Conservation (phyloP, 116 monocot species). For the Zostera marina region DNA sequence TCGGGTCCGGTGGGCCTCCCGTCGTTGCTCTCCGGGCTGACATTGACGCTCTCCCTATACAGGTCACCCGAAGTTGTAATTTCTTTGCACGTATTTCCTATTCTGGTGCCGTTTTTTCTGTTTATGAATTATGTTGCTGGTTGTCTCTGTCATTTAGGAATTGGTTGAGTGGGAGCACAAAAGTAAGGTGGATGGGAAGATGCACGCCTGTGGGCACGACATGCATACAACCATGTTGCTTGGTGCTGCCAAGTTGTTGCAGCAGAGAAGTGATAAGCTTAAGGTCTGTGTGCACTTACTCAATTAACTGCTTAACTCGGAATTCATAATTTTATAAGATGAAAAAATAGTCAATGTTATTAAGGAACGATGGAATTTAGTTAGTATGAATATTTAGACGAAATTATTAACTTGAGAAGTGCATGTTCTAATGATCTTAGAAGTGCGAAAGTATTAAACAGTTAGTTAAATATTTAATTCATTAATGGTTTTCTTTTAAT, state of each 20-base stretch:
- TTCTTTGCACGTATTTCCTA: neutral
- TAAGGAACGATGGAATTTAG: no score
- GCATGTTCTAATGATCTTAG: no score
- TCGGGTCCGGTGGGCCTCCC: conserved; percentile 55
- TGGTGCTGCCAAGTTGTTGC: conserved; percentile 78
- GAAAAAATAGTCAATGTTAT: neutral
- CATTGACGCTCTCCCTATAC: conserved; percentile 82
- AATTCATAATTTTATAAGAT: no score
- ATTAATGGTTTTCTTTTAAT: no score
- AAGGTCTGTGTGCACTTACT: conserved; percentile 29
- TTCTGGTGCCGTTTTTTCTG: neutral
- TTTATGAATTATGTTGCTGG: no score
- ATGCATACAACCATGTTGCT: conserved; percentile 79
- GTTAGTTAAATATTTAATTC: no score
- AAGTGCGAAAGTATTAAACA: no score
- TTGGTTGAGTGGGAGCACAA: conserved; percentile 81
- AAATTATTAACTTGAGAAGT: no score
- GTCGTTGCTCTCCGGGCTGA: conserved; percentile 78
- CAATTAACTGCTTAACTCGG: no score
- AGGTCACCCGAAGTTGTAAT: conserved; percentile 13
- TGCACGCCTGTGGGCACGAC: conserved; percentile 88
- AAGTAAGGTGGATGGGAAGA: conserved; percentile 57
- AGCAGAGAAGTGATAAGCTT: conserved; percentile 41
- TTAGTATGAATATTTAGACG: no score
- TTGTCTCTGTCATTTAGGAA: conserved; percentile 25